Percentiles rank a stretch among this genome's conserved stretches.
These are phyloP conservation scores for Hysterangium stoloniferum DNA, from an alignment of 768 basidiomycete genomes.

Conservation along the genomic window DNA sequence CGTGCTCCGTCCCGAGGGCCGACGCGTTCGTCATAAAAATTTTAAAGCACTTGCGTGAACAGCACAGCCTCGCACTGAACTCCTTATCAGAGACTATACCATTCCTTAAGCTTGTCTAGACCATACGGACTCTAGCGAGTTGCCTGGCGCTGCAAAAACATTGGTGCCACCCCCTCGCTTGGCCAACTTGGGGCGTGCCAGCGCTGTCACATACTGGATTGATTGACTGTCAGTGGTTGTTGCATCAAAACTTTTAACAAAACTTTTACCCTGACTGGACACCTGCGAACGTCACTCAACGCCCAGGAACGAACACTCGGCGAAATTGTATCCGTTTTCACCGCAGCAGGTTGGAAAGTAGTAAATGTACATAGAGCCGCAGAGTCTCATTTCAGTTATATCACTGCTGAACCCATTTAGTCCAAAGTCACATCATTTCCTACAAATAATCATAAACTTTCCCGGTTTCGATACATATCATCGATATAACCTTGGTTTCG, in stretches of 20 bases:
- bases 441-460: no score
- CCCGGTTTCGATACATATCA: no score
- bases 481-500: no score
- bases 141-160: slow-evolving; percentile 19
- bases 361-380: not conserved
- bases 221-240: slow-evolving; percentile 26
- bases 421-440: no score
- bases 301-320: slow-evolving; percentile 63
- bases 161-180: slow-evolving; percentile 55
- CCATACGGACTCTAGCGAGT: not conserved
- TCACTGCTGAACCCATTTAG: not conserved
- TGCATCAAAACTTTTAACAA: not conserved
- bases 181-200: slow-evolving; percentile 67
- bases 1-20: slow-evolving; percentile 26
- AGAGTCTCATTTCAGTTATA: not conserved
- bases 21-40: slow-evolving; percentile 18
- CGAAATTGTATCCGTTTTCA: slow-evolving; percentile 46
- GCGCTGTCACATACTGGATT: slow-evolving; percentile 59
- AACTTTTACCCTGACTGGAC: not conserved
- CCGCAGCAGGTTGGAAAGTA: slow-evolving; percentile 56
- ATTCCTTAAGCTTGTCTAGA: slow-evolving; percentile 15
- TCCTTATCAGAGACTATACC: slow-evolving; percentile 21
- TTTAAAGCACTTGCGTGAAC: slow-evolving; percentile 21
- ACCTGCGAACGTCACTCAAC: slow-evolving; percentile 69
- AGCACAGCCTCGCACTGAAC: slow-evolving; percentile 20